Evolutionary conservation across 2,329 filamentous ascomycete species (phyloP).

Genomic region (Clarireedia paspali): DNA sequence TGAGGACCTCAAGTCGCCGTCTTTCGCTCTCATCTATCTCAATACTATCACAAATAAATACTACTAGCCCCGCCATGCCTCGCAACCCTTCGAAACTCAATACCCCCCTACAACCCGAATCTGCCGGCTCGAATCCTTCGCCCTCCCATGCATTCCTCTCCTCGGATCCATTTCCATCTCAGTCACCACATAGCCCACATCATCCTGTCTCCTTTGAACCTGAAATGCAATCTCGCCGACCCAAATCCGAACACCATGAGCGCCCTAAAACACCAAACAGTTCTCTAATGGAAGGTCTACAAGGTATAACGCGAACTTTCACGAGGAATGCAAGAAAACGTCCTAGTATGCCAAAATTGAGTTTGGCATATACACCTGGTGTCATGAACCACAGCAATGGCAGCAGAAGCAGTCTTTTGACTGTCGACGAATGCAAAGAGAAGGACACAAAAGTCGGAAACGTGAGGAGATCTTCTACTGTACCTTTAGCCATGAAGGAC

Average conservation of each 20-base stretch:
- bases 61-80: background rate
- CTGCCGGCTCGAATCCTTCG: background rate
- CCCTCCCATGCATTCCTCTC: slow-evolving; percentile 21
- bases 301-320: slow-evolving; percentile 5
- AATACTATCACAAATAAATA: slow-evolving; percentile 4
- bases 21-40: slow-evolving; percentile 16
- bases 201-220: background rate
- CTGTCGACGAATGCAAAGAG: slow-evolving; percentile 1
- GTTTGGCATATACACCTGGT: background rate
- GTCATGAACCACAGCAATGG: background rate
- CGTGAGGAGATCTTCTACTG: slow-evolving; percentile 3
- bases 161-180: slow-evolving; percentile 22
- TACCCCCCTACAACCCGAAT: slow-evolving; percentile 5
- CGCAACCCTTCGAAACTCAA: slow-evolving; percentile 5
- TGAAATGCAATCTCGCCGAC: slow-evolving; percentile 2
- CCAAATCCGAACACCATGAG: slow-evolving; percentile 3
- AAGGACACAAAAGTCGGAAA: slow-evolving; percentile 1
- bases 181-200: background rate
- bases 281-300: slow-evolving; percentile 6
- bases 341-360: slow-evolving; percentile 9
- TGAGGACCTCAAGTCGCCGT: background rate
- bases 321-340: slow-evolving; percentile 1
- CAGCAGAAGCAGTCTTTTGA: background rate
- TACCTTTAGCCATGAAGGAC: background rate
- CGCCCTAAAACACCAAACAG: slow-evolving; percentile 9